Evolutionary conservation across 2,329 filamentous ascomycete species (phyloP).

Genomic region (Metarhizium robertsii): DNA sequence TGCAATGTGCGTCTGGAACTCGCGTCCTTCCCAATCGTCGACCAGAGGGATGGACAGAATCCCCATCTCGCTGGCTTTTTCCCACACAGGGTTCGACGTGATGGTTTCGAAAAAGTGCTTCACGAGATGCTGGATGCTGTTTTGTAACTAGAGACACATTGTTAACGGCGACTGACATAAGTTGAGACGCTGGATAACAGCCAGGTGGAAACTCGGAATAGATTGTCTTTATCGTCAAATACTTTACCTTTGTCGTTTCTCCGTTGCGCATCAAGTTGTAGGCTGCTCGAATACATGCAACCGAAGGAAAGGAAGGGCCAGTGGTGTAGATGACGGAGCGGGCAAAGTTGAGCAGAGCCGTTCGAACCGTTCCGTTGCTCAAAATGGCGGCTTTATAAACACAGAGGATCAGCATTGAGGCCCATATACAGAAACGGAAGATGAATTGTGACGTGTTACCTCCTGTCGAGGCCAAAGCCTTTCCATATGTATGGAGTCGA

Average conservation of each 20-base stretch:
- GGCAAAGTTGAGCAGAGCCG: constrained; percentile 12
- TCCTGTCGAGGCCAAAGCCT: constrained; percentile 35
- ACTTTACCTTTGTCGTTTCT: constrained; percentile 6
- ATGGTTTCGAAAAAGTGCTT: constrained; percentile 17
- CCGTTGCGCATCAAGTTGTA: constrained; percentile 10
- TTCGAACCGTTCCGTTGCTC: constrained; percentile 10
- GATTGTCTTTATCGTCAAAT: no score
- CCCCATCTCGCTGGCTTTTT: constrained; percentile 13
- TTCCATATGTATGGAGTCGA: constrained; percentile 41
- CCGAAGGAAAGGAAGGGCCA: constrained; percentile 11
- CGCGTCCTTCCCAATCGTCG: constrained; percentile 16
- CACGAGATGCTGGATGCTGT: constrained; percentile 15
- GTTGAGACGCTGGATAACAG: no score
- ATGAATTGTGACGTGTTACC: constrained; percentile 7
- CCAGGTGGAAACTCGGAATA: neutral
- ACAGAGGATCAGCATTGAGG: no score
- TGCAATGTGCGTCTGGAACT: constrained; percentile 19
- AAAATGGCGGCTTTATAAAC: constrained; percentile 11
- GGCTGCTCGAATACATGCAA: constrained; percentile 12
- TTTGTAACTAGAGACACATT: constrained; percentile 6
- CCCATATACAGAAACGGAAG: neutral
- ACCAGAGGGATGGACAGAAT: constrained; percentile 18
- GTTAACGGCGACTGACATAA: no score
- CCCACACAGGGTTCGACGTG: constrained; percentile 13
- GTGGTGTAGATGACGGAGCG: constrained; percentile 12